A percentile compares a stretch with the other conserved stretches of the same genome.
phyloP scores from a whole-genome alignment of 805 yeast genomes.

The Pichia eremophila region DNA sequence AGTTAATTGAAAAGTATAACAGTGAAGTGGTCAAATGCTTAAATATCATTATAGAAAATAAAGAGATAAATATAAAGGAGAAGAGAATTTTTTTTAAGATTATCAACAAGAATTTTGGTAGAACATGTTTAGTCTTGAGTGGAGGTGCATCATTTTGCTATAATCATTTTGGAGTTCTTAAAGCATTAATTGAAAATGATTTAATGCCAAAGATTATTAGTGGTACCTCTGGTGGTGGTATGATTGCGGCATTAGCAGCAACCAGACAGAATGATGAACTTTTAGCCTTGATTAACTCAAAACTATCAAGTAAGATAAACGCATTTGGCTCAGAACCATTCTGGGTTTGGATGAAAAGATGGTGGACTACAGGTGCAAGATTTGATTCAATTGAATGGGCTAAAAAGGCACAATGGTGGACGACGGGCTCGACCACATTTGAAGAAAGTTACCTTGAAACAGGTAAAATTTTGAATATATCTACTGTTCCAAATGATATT shows the following conservation, averaged over 20 bases:
- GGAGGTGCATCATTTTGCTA: slow-evolving; percentile 80
- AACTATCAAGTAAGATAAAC: slow-evolving; percentile 52
- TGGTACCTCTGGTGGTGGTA: slow-evolving; percentile 79
- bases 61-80: slow-evolving; percentile 27
- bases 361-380: slow-evolving; percentile 70
- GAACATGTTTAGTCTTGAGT: slow-evolving; percentile 59
- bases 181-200: slow-evolving; percentile 60
- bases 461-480: slow-evolving; percentile 60
- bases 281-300: slow-evolving; percentile 43
- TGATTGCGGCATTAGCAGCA: slow-evolving; percentile 64
- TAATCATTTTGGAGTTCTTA: slow-evolving; percentile 67
- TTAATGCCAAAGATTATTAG: slow-evolving; percentile 58
- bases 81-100: slow-evolving; percentile 48
- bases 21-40: slow-evolving; percentile 42
- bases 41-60: slow-evolving; percentile 32
- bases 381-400: slow-evolving; percentile 76
- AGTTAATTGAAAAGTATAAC: slow-evolving; percentile 46
- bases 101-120: slow-evolving; percentile 57
- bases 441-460: slow-evolving; percentile 60
- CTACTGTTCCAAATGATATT: slow-evolving; percentile 76
- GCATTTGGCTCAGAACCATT: slow-evolving; percentile 58
- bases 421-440: slow-evolving; percentile 64
- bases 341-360: slow-evolving; percentile 50
- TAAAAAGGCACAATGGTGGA: slow-evolving; percentile 55
- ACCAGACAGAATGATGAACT: slow-evolving; percentile 65